phyloP scores from a whole-genome alignment of 2,329 filamentous ascomycete species.

The Fusarium nisikadoi region DNA sequence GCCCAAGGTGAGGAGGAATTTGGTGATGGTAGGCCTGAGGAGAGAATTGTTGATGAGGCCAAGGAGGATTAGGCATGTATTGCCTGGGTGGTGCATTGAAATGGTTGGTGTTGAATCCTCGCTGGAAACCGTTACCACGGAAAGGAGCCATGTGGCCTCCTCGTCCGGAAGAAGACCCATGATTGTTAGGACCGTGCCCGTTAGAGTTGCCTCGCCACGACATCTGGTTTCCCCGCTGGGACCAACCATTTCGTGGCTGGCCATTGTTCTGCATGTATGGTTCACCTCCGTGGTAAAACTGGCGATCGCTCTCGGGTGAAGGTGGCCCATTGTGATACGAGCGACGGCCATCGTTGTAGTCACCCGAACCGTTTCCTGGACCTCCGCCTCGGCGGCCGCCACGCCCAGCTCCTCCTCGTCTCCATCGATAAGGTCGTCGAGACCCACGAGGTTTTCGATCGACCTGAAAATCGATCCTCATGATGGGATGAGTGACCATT shows the following conservation, averaged over 20 bases:
- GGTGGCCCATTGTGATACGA: slow-evolving; percentile 4
- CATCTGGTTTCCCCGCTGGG: slow-evolving; percentile 5
- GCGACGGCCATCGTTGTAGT: not conserved
- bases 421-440: slow-evolving; percentile 41
- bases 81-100: slow-evolving; percentile 9
- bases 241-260: slow-evolving; percentile 3
- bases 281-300: slow-evolving; percentile 3
- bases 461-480: slow-evolving; percentile 71
- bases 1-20: slow-evolving; percentile 26
- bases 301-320: slow-evolving; percentile 18
- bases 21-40: slow-evolving; percentile 24
- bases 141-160: slow-evolving; percentile 16
- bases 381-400: slow-evolving; percentile 30
- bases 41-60: slow-evolving; percentile 13
- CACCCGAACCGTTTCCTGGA: not conserved
- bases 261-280: slow-evolving; percentile 1
- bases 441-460: slow-evolving; percentile 57
- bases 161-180: not conserved
- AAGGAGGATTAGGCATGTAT: slow-evolving; percentile 11
- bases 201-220: slow-evolving; percentile 30
- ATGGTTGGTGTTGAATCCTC: not conserved
- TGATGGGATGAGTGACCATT: slow-evolving; percentile 75
- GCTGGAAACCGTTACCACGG: slow-evolving; percentile 17
- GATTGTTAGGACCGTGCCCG: not conserved
- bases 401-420: slow-evolving; percentile 39